These are phyloP conservation scores for Quercus tomentella DNA, from an alignment of 331 rosid genomes.

Conservation along the genomic window DNA sequence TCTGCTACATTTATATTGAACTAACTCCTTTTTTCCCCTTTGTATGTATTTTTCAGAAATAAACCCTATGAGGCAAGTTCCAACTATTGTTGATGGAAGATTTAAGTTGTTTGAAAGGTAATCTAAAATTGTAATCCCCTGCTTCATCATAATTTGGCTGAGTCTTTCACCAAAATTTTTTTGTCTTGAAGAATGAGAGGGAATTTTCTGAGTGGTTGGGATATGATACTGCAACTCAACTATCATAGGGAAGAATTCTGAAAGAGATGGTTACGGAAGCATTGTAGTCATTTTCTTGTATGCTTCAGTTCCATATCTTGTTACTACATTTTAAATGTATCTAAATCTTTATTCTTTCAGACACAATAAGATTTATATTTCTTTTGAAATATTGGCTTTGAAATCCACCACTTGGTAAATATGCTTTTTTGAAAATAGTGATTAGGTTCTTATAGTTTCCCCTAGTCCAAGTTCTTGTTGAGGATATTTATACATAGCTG, in stretches of 20 bases:
- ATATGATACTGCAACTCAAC: not conserved
- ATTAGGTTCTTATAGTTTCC: not conserved
- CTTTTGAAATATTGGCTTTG: not conserved
- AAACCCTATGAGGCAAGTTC: conserved; percentile 77
- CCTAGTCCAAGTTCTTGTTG: not conserved
- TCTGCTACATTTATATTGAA: not conserved
- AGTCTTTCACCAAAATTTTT: not conserved
- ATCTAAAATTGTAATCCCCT: not conserved
- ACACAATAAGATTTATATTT: not conserved
- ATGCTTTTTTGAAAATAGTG: not conserved
- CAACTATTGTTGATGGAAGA: conserved; percentile 83
- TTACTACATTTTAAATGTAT: too few relatives aligned
- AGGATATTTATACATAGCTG: not conserved
- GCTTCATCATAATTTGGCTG: not conserved
- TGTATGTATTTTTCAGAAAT: conserved; percentile 43
- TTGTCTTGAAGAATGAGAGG: not conserved
- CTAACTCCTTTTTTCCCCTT: not conserved
- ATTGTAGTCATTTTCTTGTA: not conserved
- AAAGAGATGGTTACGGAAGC: not conserved
- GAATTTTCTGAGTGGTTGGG: not conserved
- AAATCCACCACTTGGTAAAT: not conserved
- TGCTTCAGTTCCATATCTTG: too few relatives aligned
- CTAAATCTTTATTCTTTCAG: not conserved
- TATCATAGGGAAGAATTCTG: not conserved
- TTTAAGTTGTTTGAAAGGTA: conserved; percentile 87